phyloP scores from a whole-genome alignment of 257 asterid genomes.

The Nicotiana obtusifolia region DNA sequence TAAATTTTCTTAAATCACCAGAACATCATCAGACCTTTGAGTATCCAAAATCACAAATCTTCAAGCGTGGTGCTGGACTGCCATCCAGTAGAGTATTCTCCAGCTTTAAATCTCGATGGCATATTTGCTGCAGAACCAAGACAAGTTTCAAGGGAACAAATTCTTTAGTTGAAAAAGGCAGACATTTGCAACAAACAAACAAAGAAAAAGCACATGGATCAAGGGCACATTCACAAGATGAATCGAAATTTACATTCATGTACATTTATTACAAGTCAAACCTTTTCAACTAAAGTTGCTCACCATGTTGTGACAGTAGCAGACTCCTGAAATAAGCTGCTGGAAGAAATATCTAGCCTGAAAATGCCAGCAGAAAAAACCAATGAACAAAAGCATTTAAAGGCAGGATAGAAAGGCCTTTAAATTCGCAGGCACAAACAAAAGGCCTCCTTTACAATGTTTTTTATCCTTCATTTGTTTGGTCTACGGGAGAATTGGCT shows the following conservation, averaged over 20 bases:
- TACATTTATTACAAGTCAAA: neutral
- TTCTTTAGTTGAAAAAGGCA: neutral
- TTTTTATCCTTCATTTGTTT: neutral
- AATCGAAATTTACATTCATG: neutral
- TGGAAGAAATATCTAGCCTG: conserved; percentile 46
- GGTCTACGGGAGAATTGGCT: neutral
- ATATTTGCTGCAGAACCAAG: conserved; percentile 26
- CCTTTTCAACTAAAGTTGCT: neutral
- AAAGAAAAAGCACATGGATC: neutral
- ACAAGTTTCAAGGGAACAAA: neutral
- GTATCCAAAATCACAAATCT: conserved; percentile 38
- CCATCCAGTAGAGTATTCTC: conserved; percentile 35
- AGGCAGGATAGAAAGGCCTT: neutral
- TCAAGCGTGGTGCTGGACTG: conserved; percentile 36
- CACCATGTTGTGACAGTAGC: conserved; percentile 37
- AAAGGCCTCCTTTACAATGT: neutral
- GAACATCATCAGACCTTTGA: conserved; percentile 22
- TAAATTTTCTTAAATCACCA: neutral
- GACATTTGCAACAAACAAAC: neutral
- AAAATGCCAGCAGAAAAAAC: neutral
- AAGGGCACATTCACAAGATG: neutral
- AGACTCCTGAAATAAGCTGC: conserved; percentile 37
- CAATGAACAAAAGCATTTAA: neutral
- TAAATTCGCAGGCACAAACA: neutral
- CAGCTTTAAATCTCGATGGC: conserved; percentile 38